Conservation (phyloP, 257 asterid genomes). For the Coffea eugenioides region DNA sequence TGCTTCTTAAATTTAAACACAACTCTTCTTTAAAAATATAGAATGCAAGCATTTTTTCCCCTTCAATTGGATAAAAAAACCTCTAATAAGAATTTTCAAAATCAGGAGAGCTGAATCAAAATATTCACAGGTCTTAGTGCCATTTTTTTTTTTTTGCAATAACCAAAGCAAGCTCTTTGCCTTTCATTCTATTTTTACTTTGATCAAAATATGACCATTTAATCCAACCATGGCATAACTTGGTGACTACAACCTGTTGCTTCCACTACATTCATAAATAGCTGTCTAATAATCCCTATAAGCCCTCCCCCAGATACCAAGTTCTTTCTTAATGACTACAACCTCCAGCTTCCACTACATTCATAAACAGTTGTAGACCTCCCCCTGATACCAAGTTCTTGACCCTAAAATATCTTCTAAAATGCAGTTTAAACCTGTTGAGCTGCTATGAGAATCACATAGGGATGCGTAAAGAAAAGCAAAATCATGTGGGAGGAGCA, state of each 20-base stretch:
- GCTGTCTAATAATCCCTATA: neutral
- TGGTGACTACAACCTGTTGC: neutral
- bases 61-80: neutral
- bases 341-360: neutral
- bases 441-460: too few species aligned
- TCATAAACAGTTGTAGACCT: neutral
- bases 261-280: neutral
- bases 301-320: neutral
- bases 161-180: neutral
- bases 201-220: neutral
- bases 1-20: neutral
- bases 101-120: neutral
- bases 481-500: too few species aligned
- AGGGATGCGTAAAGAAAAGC: too few species aligned
- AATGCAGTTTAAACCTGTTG: neutral
- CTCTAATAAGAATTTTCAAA: too few species aligned
- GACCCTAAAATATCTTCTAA: neutral
- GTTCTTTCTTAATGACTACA: neutral
- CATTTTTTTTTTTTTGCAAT: neutral
- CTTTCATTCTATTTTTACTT: neutral
- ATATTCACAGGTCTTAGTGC: neutral
- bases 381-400: neutral
- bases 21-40: neutral
- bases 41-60: too few species aligned
- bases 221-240: neutral